Base-by-base conservation (phyloP, 495 filamentous ascomycete species). In the Aspergillus sparsus region DNA sequence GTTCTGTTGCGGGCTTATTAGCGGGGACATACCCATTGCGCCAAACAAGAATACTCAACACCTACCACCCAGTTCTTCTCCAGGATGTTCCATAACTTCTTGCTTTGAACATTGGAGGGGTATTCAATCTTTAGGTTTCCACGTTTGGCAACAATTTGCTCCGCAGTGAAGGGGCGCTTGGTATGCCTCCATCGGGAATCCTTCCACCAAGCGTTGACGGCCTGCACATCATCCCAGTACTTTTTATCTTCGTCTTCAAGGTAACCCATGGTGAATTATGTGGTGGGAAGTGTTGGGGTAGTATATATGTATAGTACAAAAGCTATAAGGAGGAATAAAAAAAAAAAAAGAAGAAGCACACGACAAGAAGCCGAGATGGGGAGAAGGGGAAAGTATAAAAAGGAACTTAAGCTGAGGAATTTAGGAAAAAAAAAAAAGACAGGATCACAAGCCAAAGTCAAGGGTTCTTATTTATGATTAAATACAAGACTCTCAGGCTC, bases 141-240 rank as follows among this genome's bases (percentile, higher is more conserved):
- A 67, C 94, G 82, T 83, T 98, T 98, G 27, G 88, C 85, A 58
- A 95, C 94, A 70, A 98, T 98, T 79, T 96, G 90, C 80, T 98
- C 95, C 13, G 94, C 92, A 6, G 92, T 97, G 74, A 92, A 98
- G 5, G 94, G 89, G 37, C 94, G 84, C 76, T 88, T 92, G 65
- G 94, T 98, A 74, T 91, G 85, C 68, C 91, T 82, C 94, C 94
- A 98, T 80, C 94, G 82, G 41, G 90, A 83, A 62, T 94, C 90
- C 18, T 82, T 83, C 94, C 94, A 98, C 94, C 94, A 98, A 73
- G 88, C 76, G 82, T 97, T 88, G 57, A 98, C 88, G 59, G 87
- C 87, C 66, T 87, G 82, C 59, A 97, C 90, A 67, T 98, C 94
- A 45, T 85, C 82, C 68, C 82, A 76, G 76, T 87, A 98, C 57